Percentiles rank a stretch among this genome's conserved stretches.
phyloP scores from a whole-genome alignment of 805 yeast species.

The Monosporozyma servazzii region DNA sequence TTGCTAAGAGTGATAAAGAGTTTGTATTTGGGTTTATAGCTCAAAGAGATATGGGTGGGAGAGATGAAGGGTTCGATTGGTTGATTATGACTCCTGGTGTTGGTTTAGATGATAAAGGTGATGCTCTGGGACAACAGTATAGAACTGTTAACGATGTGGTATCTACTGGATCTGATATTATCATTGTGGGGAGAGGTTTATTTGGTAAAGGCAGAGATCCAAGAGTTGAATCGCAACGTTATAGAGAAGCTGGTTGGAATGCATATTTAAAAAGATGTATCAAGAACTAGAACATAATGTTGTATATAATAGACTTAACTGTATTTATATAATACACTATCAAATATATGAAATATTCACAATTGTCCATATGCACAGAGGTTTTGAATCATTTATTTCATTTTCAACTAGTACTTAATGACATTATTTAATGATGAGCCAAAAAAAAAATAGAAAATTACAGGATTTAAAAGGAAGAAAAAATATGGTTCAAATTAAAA shows the following conservation, averaged over 20 bases:
- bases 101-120: conserved; percentile 94
- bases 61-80: conserved; percentile 87
- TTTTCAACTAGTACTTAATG: not conserved
- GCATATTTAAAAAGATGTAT: conserved; percentile 52
- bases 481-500: not conserved
- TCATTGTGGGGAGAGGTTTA: conserved; percentile 97
- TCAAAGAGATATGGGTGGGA: conserved; percentile 77
- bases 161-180: conserved; percentile 80
- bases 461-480: not conserved
- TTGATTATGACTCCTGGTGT: conserved; percentile 97
- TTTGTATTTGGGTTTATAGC: conserved; percentile 97
- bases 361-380: not conserved
- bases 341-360: not conserved
- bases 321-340: no score
- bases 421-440: not conserved
- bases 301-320: no score
- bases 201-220: conserved; percentile 95
- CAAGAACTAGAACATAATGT: not conserved
- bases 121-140: conserved; percentile 91
- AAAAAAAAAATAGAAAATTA: not conserved
- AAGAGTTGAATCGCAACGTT: conserved; percentile 74
- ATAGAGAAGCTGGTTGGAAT: conserved; percentile 89
- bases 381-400: not conserved
- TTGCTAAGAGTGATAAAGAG: conserved; percentile 76
- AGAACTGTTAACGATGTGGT: conserved; percentile 84